These are phyloP conservation scores for Mortierella sp. DNA, from an alignment of 371 early-diverging fungal genomes.

Conservation along the genomic window DNA sequence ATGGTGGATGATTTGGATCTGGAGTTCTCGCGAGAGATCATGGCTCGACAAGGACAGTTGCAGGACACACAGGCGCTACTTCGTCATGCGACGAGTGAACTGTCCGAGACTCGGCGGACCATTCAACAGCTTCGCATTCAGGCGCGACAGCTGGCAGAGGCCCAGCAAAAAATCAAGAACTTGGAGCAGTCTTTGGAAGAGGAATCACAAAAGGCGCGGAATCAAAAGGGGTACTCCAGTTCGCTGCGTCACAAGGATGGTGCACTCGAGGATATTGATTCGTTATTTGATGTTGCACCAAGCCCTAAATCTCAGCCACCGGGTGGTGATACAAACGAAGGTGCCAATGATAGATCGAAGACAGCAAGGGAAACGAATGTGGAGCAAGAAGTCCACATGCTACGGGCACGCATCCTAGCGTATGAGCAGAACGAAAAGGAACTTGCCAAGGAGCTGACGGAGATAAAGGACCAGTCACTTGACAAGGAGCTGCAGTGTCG, in stretches of 20 bases:
- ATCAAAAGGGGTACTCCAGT: constrained; percentile 38
- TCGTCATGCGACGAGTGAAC: constrained; percentile 68
- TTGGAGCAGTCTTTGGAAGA: constrained; percentile 63
- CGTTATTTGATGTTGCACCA: background rate
- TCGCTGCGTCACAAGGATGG: constrained; percentile 14
- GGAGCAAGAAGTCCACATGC: constrained; percentile 47
- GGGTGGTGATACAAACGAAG: background rate
- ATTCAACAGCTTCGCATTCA: constrained; percentile 66
- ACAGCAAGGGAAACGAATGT: constrained; percentile 13
- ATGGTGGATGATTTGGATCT: constrained; percentile 77
- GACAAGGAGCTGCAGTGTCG: constrained; percentile 76
- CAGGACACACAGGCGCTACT: constrained; percentile 71
- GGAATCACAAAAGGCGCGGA: constrained; percentile 21
- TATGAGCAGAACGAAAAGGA: constrained; percentile 60
- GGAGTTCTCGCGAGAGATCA: constrained; percentile 72
- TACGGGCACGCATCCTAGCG: constrained; percentile 62
- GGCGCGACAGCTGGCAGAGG: constrained; percentile 66
- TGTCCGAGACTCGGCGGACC: constrained; percentile 72
- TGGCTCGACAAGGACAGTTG: constrained; percentile 69
- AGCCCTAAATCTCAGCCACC: background rate
- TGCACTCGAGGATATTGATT: constrained; percentile 16
- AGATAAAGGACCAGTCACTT: constrained; percentile 51
- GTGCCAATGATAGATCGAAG: constrained; percentile 1
- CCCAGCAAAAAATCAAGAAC: constrained; percentile 61
- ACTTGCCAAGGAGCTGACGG: constrained; percentile 57